These are phyloP conservation scores for Mycosphaerelloides madeirae DNA, from an alignment of 2,329 filamentous ascomycete species.

Conservation along the genomic window DNA sequence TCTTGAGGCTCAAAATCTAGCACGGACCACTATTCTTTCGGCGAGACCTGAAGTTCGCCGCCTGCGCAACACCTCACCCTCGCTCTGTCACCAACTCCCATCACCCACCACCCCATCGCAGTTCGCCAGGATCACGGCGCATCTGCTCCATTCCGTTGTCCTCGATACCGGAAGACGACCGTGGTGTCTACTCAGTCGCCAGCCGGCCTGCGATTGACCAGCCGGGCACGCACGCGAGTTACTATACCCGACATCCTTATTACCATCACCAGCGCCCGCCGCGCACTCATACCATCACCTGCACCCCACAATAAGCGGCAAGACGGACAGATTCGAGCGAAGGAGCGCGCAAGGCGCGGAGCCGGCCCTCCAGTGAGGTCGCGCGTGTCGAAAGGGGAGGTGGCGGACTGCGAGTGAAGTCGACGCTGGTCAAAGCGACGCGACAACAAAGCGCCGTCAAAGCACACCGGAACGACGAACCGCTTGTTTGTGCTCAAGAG, in stretches of 20 bases:
- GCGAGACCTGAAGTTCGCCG: slow-evolving; percentile 3
- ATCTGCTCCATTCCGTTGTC: no score
- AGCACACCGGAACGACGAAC: neutral
- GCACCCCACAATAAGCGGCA: slow-evolving; percentile 16
- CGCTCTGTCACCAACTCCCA: slow-evolving; percentile 3
- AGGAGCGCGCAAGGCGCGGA: slow-evolving; percentile 20
- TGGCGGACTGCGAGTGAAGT: slow-evolving; percentile 18
- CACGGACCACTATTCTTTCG: no score
- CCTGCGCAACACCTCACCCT: neutral
- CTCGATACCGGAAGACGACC: slow-evolving; percentile 10
- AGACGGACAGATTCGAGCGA: slow-evolving; percentile 11
- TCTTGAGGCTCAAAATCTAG: no score
- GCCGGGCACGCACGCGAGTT: slow-evolving; percentile 11
- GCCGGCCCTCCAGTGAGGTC: slow-evolving; percentile 30
- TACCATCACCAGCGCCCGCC: slow-evolving; percentile 21
- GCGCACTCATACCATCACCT: slow-evolving; percentile 24
- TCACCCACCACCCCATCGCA: slow-evolving; percentile 22
- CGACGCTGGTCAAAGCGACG: slow-evolving; percentile 2
- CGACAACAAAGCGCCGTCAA: slow-evolving; percentile 9
- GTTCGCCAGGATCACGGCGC: slow-evolving; percentile 23
- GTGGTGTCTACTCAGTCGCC: slow-evolving; percentile 22
- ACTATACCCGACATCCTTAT: slow-evolving; percentile 12
- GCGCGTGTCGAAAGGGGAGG: slow-evolving; percentile 28
- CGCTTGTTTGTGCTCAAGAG: slow-evolving; percentile 2
- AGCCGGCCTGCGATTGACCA: slow-evolving; percentile 29